phyloP scores from a whole-genome alignment of 2,329 filamentous ascomycete species.

The Onygenales sp. region DNA sequence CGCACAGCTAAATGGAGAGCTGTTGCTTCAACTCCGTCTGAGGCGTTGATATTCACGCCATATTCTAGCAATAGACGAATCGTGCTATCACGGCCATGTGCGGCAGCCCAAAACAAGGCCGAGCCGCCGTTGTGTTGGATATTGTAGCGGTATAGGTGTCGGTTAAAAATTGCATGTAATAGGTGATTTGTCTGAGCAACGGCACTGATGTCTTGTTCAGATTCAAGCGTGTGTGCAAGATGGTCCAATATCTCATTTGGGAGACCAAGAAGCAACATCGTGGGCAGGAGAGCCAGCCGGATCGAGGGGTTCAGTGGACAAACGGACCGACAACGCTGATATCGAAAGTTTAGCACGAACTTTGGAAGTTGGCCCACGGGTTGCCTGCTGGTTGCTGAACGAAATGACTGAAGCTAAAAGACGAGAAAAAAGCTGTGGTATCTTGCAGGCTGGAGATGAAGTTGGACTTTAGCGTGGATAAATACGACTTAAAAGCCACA shows the following conservation, averaged over 20 bases:
- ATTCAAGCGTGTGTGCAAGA: background rate
- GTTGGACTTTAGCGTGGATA: no score
- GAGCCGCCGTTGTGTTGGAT: background rate
- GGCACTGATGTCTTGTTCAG: background rate
- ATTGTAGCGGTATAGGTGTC: background rate
- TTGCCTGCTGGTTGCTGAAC: no score
- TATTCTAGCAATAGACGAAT: background rate
- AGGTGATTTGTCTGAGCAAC: background rate
- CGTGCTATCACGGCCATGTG: background rate
- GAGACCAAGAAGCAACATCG: background rate
- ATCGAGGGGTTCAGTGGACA: no score
- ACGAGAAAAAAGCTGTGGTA: no score
- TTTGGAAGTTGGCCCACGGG: no score
- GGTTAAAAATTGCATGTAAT: background rate
- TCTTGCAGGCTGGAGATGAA: no score
- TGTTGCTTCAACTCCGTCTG: background rate
- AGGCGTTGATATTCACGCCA: background rate
- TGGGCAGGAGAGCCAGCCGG: background rate
- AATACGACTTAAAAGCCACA: no score
- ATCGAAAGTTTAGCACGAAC: no score
- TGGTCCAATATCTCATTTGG: background rate
- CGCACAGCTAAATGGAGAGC: background rate
- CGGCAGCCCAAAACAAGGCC: background rate
- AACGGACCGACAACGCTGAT: no score
- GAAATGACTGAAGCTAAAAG: no score